Base-by-base conservation (phyloP, 352 stramenopile genomes). In the Achlya hypogyna region DNA sequence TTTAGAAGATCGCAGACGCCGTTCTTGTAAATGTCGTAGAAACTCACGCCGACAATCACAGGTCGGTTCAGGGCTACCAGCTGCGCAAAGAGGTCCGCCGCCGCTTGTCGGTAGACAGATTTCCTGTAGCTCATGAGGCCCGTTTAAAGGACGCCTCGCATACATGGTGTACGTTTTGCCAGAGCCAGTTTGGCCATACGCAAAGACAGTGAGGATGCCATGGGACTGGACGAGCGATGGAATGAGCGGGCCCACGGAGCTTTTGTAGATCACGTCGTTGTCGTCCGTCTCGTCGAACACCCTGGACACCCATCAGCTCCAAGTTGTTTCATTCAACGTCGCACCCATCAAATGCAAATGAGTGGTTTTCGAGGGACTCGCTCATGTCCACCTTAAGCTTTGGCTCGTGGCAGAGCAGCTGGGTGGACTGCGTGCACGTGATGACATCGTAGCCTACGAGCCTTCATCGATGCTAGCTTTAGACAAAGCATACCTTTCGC, bases 11-110 rank as follows among this genome's bases (percentile, higher is more conserved):
- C 96, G 69, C 97, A 96, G 16, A 98, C 79, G 60, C 93, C 92
- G 73, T 96, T 96, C 54, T 96, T 95, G 74, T 98, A 98, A 62
- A 98, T 98, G 78, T 98, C 96, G 79, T 98, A 98, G 42, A 98
- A 96, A 35, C 87, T 96, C 38, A 97, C 87, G 34, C 82, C 77
- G 4, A 98, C 86, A 9, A 59, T 72, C 42, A 98, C 77, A 25
- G 75, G 69, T 49, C 10, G 38, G 74, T 14, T 20, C 27, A 47
- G 6, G 16, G 5, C 27, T 20, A 52, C 54, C 27, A 87, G 69
- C 9, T 76, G 73, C 4, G 69, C 70, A 53, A 92, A 92, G 16
- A 92, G 71, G 59, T 89, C 84, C 3, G 63, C 62, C 0, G 81
- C 76, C 14, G 78, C 79, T 56, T 88, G 76, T 5, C 77, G 76